Evolutionary conservation across 2,329 filamentous ascomycete species (phyloP).

Genomic region (Talaromyces pinophilus): DNA sequence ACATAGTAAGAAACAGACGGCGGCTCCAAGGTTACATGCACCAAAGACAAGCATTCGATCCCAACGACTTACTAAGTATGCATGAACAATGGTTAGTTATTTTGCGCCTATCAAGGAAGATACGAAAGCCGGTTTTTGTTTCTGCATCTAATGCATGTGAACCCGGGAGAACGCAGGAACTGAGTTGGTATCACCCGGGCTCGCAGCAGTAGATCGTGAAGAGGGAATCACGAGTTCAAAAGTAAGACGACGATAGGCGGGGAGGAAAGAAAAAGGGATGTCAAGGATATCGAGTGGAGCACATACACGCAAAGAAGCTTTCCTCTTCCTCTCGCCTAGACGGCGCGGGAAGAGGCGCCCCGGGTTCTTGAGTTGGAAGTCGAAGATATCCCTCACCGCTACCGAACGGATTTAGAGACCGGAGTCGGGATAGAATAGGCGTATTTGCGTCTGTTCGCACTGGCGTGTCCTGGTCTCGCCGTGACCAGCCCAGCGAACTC

Average conservation of each 20-base stretch:
- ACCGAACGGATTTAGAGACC: constrained; percentile 84
- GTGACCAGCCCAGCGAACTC: constrained; percentile 92
- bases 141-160: constrained; percentile 29
- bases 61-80: constrained; percentile 83
- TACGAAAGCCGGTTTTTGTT: constrained; percentile 6
- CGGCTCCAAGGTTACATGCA: constrained; percentile 83
- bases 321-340: constrained; percentile 90
- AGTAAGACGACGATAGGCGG: constrained; percentile 5
- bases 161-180: constrained; percentile 43
- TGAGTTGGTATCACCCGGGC: constrained; percentile 37
- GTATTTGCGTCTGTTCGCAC: constrained; percentile 66
- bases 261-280: not conserved
- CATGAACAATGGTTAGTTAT: constrained; percentile 24
- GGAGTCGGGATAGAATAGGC: constrained; percentile 76
- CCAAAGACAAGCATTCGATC: constrained; percentile 91
- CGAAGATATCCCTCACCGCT: constrained; percentile 78
- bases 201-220: constrained; percentile 24
- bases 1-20: constrained; percentile 86
- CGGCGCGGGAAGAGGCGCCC: constrained; percentile 82
- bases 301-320: constrained; percentile 92
- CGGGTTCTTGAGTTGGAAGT: constrained; percentile 82
- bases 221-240: constrained; percentile 28
- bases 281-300: constrained; percentile 25
- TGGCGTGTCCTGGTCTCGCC: constrained; percentile 74
- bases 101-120: constrained; percentile 3